A percentile compares a stretch with the other conserved stretches of the same genome.
Conservation (phyloP, 805 yeast species). For the Kuraishia ogatae region DNA sequence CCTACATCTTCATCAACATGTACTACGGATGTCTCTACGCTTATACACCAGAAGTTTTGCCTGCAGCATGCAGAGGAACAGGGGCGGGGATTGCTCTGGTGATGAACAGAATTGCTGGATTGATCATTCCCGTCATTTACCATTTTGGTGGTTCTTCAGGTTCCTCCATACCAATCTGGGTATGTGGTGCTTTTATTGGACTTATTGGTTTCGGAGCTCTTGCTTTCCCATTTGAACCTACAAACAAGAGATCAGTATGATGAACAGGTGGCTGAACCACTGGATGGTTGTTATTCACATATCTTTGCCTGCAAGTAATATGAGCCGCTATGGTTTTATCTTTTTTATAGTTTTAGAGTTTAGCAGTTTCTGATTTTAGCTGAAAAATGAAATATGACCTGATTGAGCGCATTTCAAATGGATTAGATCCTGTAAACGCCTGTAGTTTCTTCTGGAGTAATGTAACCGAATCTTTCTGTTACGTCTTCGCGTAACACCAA, state of each 20-base stretch:
- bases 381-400: no score
- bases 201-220: slow-evolving; percentile 34
- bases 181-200: slow-evolving; percentile 48
- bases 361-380: no score
- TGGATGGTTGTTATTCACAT: neutral
- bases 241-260: slow-evolving; percentile 25
- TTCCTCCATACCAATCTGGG: slow-evolving; percentile 54
- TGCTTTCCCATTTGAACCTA: slow-evolving; percentile 43
- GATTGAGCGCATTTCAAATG: no score
- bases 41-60: slow-evolving; percentile 58
- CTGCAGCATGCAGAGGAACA: slow-evolving; percentile 43
- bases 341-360: no score
- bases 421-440: no score
- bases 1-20: slow-evolving; percentile 38
- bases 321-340: no score
- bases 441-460: no score
- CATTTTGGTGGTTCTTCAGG: slow-evolving; percentile 38
- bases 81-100: slow-evolving; percentile 56
- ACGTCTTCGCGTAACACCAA: no score
- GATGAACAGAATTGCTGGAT: slow-evolving; percentile 41
- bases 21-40: slow-evolving; percentile 56
- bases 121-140: slow-evolving; percentile 49
- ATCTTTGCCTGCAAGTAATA: no score
- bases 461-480: no score
- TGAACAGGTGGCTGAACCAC: neutral